A percentile compares a stretch with the other conserved stretches of the same genome.
phyloP scores from a whole-genome alignment of 768 basidiomycete species.

The Cyclocybe cylindracea region DNA sequence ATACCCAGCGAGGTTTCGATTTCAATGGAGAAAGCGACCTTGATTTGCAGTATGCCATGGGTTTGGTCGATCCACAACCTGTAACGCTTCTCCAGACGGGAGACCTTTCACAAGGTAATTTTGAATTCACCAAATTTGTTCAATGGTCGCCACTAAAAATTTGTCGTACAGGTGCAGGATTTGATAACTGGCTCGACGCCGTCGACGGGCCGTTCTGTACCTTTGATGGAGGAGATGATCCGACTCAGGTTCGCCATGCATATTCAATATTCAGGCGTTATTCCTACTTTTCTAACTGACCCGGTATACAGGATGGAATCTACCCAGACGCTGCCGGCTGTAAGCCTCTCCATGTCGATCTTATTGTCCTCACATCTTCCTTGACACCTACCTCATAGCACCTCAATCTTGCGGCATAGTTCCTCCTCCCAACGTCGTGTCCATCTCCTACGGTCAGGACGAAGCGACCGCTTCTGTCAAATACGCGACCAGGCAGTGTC shows the following conservation, averaged over 20 bases:
- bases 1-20: conserved; percentile 30
- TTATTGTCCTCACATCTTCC: not conserved
- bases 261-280: not conserved
- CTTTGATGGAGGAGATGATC: conserved; percentile 47
- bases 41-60: conserved; percentile 29
- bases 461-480: conserved; percentile 28
- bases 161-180: conserved; percentile 35
- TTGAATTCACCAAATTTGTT: not conserved
- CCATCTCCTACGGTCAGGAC: conserved; percentile 35
- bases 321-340: conserved; percentile 23
- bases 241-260: conserved; percentile 23
- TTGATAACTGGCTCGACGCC: conserved; percentile 50
- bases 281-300: too few relatives aligned
- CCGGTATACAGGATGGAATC: conserved; percentile 17
- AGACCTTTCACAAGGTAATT: conserved; percentile 38
- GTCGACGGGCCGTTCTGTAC: conserved; percentile 45
- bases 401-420: conserved; percentile 38
- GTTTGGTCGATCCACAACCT: conserved; percentile 36
- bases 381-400: conserved; percentile 17
- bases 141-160: not conserved
- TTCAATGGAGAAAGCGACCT: too few relatives aligned
- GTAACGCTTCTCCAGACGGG: conserved; percentile 47
- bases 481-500: conserved; percentile 37
- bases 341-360: not conserved
- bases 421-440: conserved; percentile 35